Base-by-base conservation (phyloP, 352 stramenopile genomes). In the Phytophthora citricola region DNA sequence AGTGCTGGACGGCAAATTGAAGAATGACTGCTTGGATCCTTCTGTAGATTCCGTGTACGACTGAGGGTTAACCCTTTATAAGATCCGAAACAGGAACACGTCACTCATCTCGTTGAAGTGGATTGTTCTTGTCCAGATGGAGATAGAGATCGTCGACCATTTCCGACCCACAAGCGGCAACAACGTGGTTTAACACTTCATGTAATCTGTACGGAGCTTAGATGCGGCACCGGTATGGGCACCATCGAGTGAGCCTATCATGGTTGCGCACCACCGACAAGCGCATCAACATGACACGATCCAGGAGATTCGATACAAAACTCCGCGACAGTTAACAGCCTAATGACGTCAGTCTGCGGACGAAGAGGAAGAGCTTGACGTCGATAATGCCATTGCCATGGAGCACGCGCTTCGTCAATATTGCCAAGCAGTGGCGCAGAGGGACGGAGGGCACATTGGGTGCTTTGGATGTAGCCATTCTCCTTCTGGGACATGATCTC, bases 21-120 rank as follows among this genome's bases (percentile, higher is more conserved):
- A 41, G 48, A 67, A 61, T 71, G 63, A 71, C 36, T 54, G 50
- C n/a, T 9, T 5, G 20, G 22, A 64, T 57, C 56, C 17, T 50
- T 65, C 45, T 24, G 31, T 10, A 27, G 57, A 58, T 44, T 48
- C 22, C 11, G 15, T 26, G 1, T 26, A 26, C 24, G 24, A 26
- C 24, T 4, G 8, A 15, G 5, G 17, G 11, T 57, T 40, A 47
- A 49, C 29, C 31, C 9, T 36, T 36, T 36, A 5, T 11, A 12
- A 14, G 31, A 36, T 36, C 9, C 12, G 12, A 11, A 36, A 36
- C 31, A 20, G 17, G 17, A 20, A 36, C 31, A 2, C 1, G 31
- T 36, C 31, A 36, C 31, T 12, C 31, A 29, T n/a, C 31, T n/a
- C 40, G 11, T 50, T 58, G 36, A 58, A 64, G 46, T 56, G 29